A percentile compares a stretch with the other conserved stretches of the same genome.
These are phyloP conservation scores for Penicillium parvum DNA, from an alignment of 495 filamentous ascomycete genomes.

Conservation along the genomic window DNA sequence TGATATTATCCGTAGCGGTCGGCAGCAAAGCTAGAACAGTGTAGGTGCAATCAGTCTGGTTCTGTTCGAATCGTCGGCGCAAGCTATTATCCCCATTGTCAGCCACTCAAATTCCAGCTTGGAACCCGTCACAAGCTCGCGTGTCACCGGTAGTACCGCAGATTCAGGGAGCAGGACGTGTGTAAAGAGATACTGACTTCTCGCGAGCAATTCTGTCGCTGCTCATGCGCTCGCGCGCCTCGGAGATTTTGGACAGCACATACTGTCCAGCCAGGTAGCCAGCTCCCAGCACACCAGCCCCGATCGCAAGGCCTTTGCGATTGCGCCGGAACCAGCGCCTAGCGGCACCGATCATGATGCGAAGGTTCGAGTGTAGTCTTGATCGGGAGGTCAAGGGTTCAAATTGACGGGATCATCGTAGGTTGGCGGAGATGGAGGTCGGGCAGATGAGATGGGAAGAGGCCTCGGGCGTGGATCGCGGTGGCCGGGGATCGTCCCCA, in stretches of 20 bases:
- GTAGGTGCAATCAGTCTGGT: slow-evolving; percentile 96
- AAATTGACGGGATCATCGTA: slow-evolving; percentile 10
- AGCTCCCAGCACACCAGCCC: slow-evolving; percentile 77
- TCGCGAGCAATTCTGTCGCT: slow-evolving; percentile 92
- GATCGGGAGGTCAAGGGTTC: background rate
- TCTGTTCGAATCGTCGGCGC: slow-evolving; percentile 93
- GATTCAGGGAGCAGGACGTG: background rate
- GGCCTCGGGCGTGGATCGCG: slow-evolving; percentile 21
- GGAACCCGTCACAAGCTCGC: slow-evolving; percentile 11
- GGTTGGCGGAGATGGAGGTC: slow-evolving; percentile 5
- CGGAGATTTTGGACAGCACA: slow-evolving; percentile 81
- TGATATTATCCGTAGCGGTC: slow-evolving; percentile 81
- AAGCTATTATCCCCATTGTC: slow-evolving; percentile 52
- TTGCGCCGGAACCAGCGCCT: slow-evolving; percentile 89
- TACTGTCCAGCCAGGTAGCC: slow-evolving; percentile 93
- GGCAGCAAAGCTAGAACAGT: slow-evolving; percentile 96
- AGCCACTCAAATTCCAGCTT: slow-evolving; percentile 5
- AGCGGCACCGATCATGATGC: slow-evolving; percentile 74
- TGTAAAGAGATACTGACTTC: slow-evolving; percentile 60
- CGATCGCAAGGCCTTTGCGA: slow-evolving; percentile 81
- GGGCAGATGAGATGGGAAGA: slow-evolving; percentile 12
- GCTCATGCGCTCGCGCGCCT: slow-evolving; percentile 91
- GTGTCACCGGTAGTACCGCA: slow-evolving; percentile 3
- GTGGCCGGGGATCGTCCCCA: slow-evolving; percentile 9
- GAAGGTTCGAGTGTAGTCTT: slow-evolving; percentile 9